These are phyloP conservation scores for Phytophthora agathidicida DNA, from an alignment of 352 stramenopile genomes.

Conservation along the genomic window DNA sequence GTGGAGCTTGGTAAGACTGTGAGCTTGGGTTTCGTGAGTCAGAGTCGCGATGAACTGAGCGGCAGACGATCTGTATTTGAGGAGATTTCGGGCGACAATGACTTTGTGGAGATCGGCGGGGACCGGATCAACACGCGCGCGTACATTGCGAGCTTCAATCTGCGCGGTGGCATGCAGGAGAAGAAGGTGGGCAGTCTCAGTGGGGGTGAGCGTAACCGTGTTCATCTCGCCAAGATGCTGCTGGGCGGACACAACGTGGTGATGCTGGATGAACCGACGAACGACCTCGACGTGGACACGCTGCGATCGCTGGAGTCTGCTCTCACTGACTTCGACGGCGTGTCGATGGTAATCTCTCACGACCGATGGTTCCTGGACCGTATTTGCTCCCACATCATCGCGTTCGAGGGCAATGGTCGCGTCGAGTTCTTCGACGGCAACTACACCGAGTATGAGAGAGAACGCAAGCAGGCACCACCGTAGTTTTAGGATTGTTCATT, in stretches of 20 bases:
- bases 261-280: constrained; percentile 90
- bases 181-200: constrained; percentile 81
- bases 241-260: constrained; percentile 86
- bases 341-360: constrained; percentile 95
- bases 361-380: constrained; percentile 97
- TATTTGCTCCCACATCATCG: constrained; percentile 88
- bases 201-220: constrained; percentile 85
- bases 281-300: constrained; percentile 88
- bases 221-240: constrained; percentile 88
- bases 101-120: constrained; percentile 80
- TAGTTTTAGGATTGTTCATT: constrained; percentile 6
- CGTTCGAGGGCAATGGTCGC: constrained; percentile 76
- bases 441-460: constrained; percentile 88
- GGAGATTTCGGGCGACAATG: constrained; percentile 86
- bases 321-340: constrained; percentile 89
- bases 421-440: constrained; percentile 88
- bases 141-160: constrained; percentile 89
- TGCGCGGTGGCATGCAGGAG: constrained; percentile 85
- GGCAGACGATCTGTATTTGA: constrained; percentile 78
- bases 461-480: constrained; percentile 44
- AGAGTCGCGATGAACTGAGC: constrained; percentile 76
- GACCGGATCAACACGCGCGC: constrained; percentile 83
- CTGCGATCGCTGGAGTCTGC: constrained; percentile 89
- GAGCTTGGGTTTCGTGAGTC: constrained; percentile 78
- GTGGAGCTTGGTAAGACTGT: constrained; percentile 83